Percentiles rank a stretch among this genome's conserved stretches.
phyloP scores from a whole-genome alignment of 371 early-diverging fungal species.

The Coemansia sp. region DNA sequence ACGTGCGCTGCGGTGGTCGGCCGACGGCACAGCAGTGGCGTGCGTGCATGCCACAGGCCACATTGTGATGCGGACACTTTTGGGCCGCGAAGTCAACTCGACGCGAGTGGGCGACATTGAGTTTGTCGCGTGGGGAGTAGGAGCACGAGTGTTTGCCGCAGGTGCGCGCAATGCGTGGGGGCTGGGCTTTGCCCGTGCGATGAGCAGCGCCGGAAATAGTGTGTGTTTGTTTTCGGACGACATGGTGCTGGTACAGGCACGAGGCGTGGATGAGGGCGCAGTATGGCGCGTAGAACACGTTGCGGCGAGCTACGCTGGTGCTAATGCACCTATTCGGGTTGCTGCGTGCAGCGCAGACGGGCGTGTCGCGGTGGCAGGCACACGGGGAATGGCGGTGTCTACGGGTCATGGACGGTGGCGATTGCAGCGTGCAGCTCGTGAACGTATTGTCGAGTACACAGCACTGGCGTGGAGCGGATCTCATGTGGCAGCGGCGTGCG shows the following conservation, averaged over 20 bases:
- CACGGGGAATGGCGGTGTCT: conserved; percentile 14
- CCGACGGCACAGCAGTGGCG: conserved; percentile 31
- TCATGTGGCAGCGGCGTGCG: conserved; percentile 32
- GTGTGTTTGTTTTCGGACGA: conserved; percentile 43
- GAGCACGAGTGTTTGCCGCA: conserved; percentile 12
- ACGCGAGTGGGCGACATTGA: conserved; percentile 20
- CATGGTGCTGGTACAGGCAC: conserved; percentile 33
- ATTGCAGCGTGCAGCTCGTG: conserved; percentile 15
- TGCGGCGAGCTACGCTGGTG: background rate
- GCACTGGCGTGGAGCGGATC: conserved; percentile 44
- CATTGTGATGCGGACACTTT: conserved; percentile 26
- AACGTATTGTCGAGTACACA: background rate
- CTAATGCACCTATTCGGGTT: background rate
- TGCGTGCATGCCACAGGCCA: conserved; percentile 42
- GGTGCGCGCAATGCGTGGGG: conserved; percentile 18
- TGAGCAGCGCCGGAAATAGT: conserved; percentile 30
- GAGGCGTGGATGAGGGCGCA: background rate
- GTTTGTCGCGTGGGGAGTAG: conserved; percentile 4
- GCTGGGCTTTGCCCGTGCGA: conserved; percentile 42
- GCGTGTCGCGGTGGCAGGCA: conserved; percentile 16
- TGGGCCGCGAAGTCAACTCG: conserved; percentile 37
- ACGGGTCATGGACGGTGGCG: background rate
- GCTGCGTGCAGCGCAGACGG: background rate
- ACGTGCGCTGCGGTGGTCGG: conserved; percentile 21
- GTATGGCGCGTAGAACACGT: conserved; percentile 7